phyloP scores from a whole-genome alignment of 306 rosid genomes.

The Hippophae tibetana region DNA sequence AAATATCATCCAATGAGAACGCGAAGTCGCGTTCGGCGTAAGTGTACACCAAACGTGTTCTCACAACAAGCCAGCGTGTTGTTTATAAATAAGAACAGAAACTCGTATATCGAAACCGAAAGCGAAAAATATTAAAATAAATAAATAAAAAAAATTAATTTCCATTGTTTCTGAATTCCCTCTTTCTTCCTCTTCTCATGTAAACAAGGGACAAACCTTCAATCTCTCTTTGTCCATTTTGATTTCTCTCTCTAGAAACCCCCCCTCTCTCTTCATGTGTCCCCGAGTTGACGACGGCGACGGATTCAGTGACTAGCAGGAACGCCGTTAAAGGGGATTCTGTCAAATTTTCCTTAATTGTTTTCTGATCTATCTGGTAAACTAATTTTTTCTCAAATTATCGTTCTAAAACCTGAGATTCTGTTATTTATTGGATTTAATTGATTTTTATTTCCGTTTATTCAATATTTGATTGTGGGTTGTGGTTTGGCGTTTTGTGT shows the following conservation, averaged over 20 bases:
- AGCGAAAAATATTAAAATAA: neutral
- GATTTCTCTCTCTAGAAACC: neutral
- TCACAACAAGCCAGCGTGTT: conserved; percentile 7
- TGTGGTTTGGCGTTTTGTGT: too few relatives aligned
- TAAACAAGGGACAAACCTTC: conserved; percentile 34
- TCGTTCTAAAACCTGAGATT: too few relatives aligned
- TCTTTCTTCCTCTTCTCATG: conserved; percentile 7
- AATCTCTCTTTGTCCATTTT: conserved; percentile 13
- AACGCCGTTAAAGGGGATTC: too few relatives aligned
- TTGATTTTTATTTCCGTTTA: too few relatives aligned
- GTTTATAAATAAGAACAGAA: conserved; percentile 8
- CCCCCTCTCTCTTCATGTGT: conserved; percentile 5
- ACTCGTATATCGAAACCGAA: conserved; percentile 1
- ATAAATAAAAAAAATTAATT: conserved; percentile 1
- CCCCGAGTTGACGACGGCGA: too few relatives aligned
- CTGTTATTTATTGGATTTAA: too few relatives aligned
- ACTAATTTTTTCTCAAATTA: too few relatives aligned
- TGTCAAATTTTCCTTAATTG: too few relatives aligned
- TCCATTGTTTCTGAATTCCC: conserved; percentile 24
- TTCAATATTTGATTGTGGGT: too few relatives aligned
- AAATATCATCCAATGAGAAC: conserved; percentile 3
- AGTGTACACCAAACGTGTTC: conserved; percentile 11
- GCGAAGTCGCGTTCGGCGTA: conserved; percentile 36
- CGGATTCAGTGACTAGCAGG: too few relatives aligned
- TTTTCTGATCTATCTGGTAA: too few relatives aligned